These are phyloP conservation scores for Panaeolus cyanescens DNA, from an alignment of 768 basidiomycete species.

Conservation along the genomic window DNA sequence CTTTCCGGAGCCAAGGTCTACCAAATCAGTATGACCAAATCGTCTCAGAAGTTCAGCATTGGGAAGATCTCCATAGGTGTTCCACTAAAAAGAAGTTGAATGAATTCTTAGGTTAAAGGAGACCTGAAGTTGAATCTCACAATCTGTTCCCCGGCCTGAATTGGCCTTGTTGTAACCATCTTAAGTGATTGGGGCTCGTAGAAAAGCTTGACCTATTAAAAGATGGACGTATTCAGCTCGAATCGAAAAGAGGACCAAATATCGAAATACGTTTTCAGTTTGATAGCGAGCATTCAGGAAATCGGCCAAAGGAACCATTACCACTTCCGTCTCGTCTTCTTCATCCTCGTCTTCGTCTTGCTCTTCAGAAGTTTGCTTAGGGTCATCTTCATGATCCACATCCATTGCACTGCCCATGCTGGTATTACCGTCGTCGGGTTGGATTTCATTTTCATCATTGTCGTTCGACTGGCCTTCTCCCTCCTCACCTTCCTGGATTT, in stretches of 20 bases:
- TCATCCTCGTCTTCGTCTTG: slow-evolving; percentile 42
- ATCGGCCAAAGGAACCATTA: slow-evolving; percentile 97
- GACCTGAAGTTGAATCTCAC: slow-evolving; percentile 43
- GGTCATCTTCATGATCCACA: slow-evolving; percentile 29
- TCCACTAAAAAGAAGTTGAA: slow-evolving; percentile 59
- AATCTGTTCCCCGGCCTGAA: slow-evolving; percentile 84
- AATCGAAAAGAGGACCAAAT: not conserved
- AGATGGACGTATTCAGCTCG: slow-evolving; percentile 5
- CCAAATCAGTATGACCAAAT: slow-evolving; percentile 89
- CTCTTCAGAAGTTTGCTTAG: slow-evolving; percentile 29
- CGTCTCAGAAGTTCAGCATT: slow-evolving; percentile 93
- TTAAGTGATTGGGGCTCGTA: slow-evolving; percentile 70
- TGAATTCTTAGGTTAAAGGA: slow-evolving; percentile 8
- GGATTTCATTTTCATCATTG: slow-evolving; percentile 23
- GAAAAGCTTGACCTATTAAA: slow-evolving; percentile 76
- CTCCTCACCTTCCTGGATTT: slow-evolving; percentile 49
- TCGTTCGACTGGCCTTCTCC: slow-evolving; percentile 30
- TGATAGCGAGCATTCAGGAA: slow-evolving; percentile 90
- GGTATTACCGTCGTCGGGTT: slow-evolving; percentile 23
- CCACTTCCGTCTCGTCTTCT: slow-evolving; percentile 56
- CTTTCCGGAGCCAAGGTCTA: slow-evolving; percentile 51
- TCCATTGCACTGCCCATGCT: slow-evolving; percentile 43
- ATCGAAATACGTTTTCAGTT: slow-evolving; percentile 68
- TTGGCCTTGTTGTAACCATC: slow-evolving; percentile 80
- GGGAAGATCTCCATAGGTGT: slow-evolving; percentile 93